Conservation (phyloP, 768 basidiomycete species). For the Russula virescens region DNA sequence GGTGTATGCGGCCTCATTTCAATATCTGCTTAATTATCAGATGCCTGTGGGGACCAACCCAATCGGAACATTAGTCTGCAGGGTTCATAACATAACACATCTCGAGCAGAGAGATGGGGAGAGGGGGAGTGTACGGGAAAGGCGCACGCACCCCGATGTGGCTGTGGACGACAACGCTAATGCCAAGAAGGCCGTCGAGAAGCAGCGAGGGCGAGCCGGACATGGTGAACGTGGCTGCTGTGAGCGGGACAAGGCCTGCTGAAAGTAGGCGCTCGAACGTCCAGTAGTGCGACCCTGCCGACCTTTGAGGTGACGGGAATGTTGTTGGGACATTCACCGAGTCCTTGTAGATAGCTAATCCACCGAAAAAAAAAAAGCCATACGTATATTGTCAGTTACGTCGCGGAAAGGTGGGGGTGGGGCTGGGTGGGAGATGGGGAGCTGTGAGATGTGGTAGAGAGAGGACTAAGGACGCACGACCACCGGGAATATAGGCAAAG, state of each 20-base stretch:
- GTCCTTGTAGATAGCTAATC: conserved; percentile 75
- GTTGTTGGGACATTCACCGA: conserved; percentile 92
- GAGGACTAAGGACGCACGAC: conserved; percentile 45
- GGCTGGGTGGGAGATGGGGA: background rate
- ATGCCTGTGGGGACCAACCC: too few species aligned
- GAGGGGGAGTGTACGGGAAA: background rate
- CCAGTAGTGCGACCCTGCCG: conserved; percentile 88
- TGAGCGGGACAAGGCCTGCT: conserved; percentile 82
- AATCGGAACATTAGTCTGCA: too few species aligned
- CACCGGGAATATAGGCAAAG: conserved; percentile 56
- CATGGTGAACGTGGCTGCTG: conserved; percentile 78
- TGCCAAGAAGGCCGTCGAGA: conserved; percentile 82
- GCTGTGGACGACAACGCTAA: conserved; percentile 87
- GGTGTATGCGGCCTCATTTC: too few species aligned
- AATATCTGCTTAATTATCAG: too few species aligned
- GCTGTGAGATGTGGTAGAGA: too few species aligned
- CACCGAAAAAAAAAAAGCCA: background rate
- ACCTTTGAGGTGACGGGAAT: conserved; percentile 75
- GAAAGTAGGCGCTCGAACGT: conserved; percentile 91
- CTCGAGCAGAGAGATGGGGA: too few species aligned
- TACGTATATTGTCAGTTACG: background rate
- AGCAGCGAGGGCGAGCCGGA: conserved; percentile 73
- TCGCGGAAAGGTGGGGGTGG: too few species aligned
- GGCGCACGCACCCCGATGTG: conserved; percentile 77
- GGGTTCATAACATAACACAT: too few species aligned